Evolutionary conservation across 208 protist genomes (phyloP).

Genomic region (Tritrichomonas foetus): DNA sequence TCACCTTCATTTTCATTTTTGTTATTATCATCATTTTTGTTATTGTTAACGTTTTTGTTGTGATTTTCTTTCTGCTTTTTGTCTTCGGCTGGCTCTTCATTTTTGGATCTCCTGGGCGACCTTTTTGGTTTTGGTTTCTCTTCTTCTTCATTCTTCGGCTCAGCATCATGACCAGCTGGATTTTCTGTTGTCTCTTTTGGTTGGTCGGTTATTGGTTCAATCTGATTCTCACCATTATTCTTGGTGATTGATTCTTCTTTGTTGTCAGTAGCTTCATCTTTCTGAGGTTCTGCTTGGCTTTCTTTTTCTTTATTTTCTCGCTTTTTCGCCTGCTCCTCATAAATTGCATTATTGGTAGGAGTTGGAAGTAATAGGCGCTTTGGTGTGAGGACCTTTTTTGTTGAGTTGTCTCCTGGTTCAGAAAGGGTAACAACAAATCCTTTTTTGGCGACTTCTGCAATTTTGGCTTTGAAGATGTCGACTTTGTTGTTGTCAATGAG

Average conservation of each 20-base stretch:
- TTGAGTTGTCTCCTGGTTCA: neutral
- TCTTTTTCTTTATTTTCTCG: neutral
- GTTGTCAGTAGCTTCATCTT: neutral
- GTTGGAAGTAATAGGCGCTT: neutral
- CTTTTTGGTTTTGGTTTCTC: too few relatives aligned
- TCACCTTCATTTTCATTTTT: too few relatives aligned
- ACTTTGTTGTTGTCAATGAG: neutral
- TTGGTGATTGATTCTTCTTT: neutral
- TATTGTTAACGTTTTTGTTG: neutral
- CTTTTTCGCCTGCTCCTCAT: neutral
- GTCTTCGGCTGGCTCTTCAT: neutral
- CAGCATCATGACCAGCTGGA: too few relatives aligned
- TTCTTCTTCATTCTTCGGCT: neutral
- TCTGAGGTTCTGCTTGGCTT: too few relatives aligned
- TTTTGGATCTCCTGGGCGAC: too few relatives aligned
- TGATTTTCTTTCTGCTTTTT: too few relatives aligned
- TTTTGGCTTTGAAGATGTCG: neutral
- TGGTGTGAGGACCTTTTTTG: neutral
- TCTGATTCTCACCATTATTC: too few relatives aligned
- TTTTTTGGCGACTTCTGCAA: neutral
- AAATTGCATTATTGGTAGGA: neutral
- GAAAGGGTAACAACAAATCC: neutral
- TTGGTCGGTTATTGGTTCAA: neutral
- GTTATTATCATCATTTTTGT: neutral
- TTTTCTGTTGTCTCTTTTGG: neutral